Conservation (phyloP, 306 rosid genomes). For the Gleditsia sinensis region DNA sequence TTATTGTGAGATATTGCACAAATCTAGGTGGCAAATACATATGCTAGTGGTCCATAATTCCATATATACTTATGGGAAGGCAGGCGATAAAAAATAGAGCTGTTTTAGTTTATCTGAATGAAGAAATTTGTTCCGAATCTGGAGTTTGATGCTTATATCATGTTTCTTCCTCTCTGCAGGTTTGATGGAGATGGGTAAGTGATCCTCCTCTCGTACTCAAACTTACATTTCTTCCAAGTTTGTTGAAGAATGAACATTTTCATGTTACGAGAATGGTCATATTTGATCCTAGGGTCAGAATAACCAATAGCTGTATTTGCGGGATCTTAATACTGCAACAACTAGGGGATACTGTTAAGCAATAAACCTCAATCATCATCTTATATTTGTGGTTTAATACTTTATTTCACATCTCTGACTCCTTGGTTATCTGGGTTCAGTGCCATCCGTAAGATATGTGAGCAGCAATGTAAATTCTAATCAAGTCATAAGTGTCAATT, state of each 20-base stretch:
- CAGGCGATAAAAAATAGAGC: conserved; percentile 5
- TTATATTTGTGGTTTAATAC: neutral
- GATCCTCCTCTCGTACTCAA: conserved; percentile 30
- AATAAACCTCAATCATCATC: conserved; percentile 12
- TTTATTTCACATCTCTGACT: neutral
- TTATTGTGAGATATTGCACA: neutral
- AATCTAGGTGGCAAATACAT: conserved; percentile 7
- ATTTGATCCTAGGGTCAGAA: conserved; percentile 1
- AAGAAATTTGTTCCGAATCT: conserved; percentile 6
- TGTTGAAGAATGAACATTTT: conserved; percentile 13
- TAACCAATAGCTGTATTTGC: conserved; percentile 4
- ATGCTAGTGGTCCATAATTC: conserved; percentile 11
- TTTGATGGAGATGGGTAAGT: conserved; percentile 98
- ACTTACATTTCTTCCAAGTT: conserved; percentile 22
- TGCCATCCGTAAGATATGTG: neutral
- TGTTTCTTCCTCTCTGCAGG: conserved; percentile 57
- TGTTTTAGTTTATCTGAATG: conserved; percentile 10
- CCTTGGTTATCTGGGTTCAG: neutral
- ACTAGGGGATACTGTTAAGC: conserved; percentile 12
- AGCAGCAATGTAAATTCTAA: neutral
- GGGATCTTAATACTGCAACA: conserved; percentile 9
- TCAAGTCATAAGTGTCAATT: neutral
- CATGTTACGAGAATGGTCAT: conserved; percentile 5
- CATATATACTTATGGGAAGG: conserved; percentile 7
- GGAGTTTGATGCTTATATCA: conserved; percentile 35